A percentile compares a stretch with the other conserved stretches of the same genome.
These are phyloP conservation scores for Gracilaria domingensis DNA, from an alignment of 23 red algal species.

Conservation along the genomic window DNA sequence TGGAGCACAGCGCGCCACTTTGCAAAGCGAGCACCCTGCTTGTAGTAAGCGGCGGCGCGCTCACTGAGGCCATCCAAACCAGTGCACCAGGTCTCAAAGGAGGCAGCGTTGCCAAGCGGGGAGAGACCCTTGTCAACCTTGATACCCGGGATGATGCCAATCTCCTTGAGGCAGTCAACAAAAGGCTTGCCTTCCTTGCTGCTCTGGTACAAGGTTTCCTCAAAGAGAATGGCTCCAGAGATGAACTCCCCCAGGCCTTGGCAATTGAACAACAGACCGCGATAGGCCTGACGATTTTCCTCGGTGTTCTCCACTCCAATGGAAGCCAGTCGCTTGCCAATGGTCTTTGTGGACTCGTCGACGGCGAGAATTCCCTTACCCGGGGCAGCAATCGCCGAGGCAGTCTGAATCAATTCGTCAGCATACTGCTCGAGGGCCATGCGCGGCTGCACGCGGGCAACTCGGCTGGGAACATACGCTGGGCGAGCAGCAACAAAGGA, in stretches of 20 bases:
- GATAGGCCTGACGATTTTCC: conserved; percentile 93
- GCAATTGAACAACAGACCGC: conserved; percentile 96
- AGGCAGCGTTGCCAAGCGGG: conserved; percentile 86
- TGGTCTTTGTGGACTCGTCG: conserved; percentile 97
- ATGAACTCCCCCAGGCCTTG: conserved; percentile 95
- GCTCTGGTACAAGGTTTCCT: conserved; percentile 98
- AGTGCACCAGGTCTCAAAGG: conserved; percentile 99
- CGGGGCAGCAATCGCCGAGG: conserved; percentile 86
- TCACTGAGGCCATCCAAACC: conserved; percentile 93
- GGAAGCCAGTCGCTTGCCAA: conserved; percentile 96
- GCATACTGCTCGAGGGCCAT: conserved; percentile 79
- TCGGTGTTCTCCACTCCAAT: conserved; percentile 99
- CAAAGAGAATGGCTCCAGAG: conserved; percentile 97
- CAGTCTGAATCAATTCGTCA: conserved; percentile 85
- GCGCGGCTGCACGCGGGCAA: conserved; percentile 41
- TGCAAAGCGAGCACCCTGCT: conserved; percentile 97
- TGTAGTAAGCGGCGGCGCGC: conserved; percentile 96
- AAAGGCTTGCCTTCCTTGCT: conserved; percentile 88
- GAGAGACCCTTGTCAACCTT: conserved; percentile 98
- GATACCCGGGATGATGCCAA: conserved; percentile 97
- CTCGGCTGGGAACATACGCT: background rate
- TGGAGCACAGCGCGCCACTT: conserved; percentile 99
- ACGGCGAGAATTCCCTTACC: conserved; percentile 98
- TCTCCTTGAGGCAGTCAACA: conserved; percentile 91
- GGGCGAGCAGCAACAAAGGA: conserved; percentile 28